These are phyloP conservation scores for Xylaria hypoxylon DNA, from an alignment of 2,329 filamentous ascomycete genomes.

Conservation along the genomic window DNA sequence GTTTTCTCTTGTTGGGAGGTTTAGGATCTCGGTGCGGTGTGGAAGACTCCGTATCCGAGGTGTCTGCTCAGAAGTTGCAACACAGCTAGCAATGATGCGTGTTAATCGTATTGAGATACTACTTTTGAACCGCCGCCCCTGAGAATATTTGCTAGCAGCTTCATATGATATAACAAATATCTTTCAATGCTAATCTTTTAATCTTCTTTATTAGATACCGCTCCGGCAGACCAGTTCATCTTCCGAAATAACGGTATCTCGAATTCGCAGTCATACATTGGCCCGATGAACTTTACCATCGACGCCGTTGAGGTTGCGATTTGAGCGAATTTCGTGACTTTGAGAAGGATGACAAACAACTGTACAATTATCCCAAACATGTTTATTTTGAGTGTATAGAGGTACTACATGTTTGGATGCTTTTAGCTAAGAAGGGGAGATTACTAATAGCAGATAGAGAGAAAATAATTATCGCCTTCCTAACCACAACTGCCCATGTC, in stretches of 20 bases:
- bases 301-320: conserved; percentile 20
- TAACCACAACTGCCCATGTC: too few relatives aligned
- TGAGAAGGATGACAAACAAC: background rate
- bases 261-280: conserved; percentile 28
- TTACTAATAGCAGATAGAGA: too few relatives aligned
- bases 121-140: background rate
- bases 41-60: background rate
- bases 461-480: too few relatives aligned
- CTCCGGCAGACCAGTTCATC: conserved; percentile 28
- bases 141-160: background rate
- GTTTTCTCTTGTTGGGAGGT: background rate
- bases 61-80: background rate
- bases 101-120: background rate
- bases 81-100: background rate
- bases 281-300: conserved; percentile 31
- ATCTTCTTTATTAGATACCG: conserved; percentile 15
- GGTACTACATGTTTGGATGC: background rate
- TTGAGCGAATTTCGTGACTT: background rate
- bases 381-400: conserved; percentile 1
- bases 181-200: conserved; percentile 16
- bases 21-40: background rate
- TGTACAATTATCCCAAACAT: conserved; percentile 3
- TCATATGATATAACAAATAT: background rate
- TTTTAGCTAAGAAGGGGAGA: background rate
- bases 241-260: conserved; percentile 19